Conservation (phyloP, 2,329 filamentous ascomycete species). For the Clathrospora elynae region DNA sequence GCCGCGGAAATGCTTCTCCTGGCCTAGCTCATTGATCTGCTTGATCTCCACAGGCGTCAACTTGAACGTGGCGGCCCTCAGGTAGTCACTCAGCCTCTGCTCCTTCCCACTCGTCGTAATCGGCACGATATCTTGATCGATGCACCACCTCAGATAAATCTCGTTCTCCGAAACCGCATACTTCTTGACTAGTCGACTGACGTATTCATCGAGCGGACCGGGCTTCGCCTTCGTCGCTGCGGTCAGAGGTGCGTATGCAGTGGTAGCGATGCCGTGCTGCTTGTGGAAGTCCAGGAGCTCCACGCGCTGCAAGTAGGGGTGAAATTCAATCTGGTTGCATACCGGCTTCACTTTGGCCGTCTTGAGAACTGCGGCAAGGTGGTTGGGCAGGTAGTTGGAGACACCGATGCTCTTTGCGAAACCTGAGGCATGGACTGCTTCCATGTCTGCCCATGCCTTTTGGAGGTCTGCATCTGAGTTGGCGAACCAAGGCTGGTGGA, state of each 20-base stretch:
- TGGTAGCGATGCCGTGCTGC: conserved; percentile 54
- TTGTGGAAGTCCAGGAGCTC: conserved; percentile 62
- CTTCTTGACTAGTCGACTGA: conserved; percentile 61
- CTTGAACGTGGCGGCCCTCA: conserved; percentile 62
- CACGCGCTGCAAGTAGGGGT: conserved; percentile 69
- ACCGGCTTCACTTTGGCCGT: conserved; percentile 62
- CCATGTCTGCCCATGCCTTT: conserved; percentile 64
- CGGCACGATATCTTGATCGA: conserved; percentile 64
- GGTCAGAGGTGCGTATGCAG: conserved; percentile 54
- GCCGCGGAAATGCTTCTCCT: conserved; percentile 64
- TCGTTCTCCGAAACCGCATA: conserved; percentile 64
- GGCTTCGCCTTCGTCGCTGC: conserved; percentile 60
- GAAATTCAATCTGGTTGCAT: conserved; percentile 71
- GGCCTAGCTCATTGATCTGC: conserved; percentile 56
- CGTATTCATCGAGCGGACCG: conserved; percentile 61
- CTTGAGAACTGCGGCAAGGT: conserved; percentile 61
- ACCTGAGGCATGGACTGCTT: conserved; percentile 61
- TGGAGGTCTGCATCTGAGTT: conserved; percentile 61
- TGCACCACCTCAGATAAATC: conserved; percentile 63
- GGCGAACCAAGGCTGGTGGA: conserved; percentile 65
- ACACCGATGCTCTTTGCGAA: conserved; percentile 67
- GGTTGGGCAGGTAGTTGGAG: conserved; percentile 61
- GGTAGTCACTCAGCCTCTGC: conserved; percentile 62
- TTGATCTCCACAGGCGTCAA: conserved; percentile 63
- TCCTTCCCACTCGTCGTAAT: conserved; percentile 67